Conservation (phyloP, 2,329 filamentous ascomycete species). For the Hymenoscyphus linearis region DNA sequence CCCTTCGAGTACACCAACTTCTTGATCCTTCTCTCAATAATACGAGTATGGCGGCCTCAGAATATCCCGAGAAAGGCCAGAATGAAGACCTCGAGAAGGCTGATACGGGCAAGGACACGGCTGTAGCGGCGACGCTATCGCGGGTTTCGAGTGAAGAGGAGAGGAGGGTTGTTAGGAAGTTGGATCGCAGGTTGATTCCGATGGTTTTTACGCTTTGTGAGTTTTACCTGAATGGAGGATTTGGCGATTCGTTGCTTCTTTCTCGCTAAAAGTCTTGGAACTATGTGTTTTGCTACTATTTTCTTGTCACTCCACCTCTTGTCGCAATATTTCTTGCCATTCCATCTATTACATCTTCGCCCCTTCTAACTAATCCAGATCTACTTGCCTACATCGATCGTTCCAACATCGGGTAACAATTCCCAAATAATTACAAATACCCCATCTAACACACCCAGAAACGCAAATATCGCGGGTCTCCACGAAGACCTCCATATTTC, state of each 20-base stretch:
- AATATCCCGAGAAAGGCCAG: constrained; percentile 2
- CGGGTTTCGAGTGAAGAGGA: constrained; percentile 33
- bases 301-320: too few relatives aligned
- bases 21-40: too few relatives aligned
- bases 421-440: background rate
- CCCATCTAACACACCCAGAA: constrained; percentile 31
- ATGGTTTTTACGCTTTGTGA: constrained; percentile 22
- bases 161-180: constrained; percentile 46
- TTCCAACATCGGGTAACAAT: constrained; percentile 42
- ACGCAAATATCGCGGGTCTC: constrained; percentile 51
- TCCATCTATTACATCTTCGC: too few relatives aligned
- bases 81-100: background rate
- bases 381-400: constrained; percentile 44
- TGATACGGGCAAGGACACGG: background rate
- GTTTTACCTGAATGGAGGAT: background rate
- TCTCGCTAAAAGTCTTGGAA: too few relatives aligned
- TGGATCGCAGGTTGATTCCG: constrained; percentile 52
- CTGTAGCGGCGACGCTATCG: background rate
- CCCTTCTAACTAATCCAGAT: constrained; percentile 29
- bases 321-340: too few relatives aligned
- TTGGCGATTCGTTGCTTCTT: too few relatives aligned
- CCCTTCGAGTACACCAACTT: too few relatives aligned
- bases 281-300: too few relatives aligned
- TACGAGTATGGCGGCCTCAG: background rate
- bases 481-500: constrained; percentile 41